These are phyloP conservation scores for Volvox reticuliferus DNA, from an alignment of 139 green algal species.

Conservation along the genomic window DNA sequence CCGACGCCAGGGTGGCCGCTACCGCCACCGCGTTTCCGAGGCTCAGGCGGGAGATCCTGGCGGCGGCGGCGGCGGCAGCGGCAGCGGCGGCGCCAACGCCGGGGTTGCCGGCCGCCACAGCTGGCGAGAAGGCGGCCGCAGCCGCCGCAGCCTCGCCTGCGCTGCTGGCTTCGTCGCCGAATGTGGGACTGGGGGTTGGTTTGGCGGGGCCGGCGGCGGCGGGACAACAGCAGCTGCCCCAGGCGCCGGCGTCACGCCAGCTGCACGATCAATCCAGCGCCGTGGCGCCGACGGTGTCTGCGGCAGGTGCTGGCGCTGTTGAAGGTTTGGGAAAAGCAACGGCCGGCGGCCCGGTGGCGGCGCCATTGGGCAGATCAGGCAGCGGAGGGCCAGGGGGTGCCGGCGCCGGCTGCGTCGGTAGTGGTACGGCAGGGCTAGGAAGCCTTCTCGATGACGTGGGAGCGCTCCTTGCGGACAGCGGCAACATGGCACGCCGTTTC, in stretches of 20 bases:
- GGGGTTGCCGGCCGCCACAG: background rate
- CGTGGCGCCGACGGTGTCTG: background rate
- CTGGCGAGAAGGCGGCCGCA: background rate
- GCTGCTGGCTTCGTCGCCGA: background rate
- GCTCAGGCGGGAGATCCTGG: constrained; percentile 29
- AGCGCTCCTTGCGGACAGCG: constrained; percentile 57
- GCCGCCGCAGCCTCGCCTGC: background rate
- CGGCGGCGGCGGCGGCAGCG: background rate
- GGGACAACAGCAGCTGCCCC: background rate
- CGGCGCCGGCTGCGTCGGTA: background rate
- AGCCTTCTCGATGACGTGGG: constrained; percentile 59
- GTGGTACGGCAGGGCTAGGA: background rate
- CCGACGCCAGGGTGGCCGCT: constrained; percentile 74
- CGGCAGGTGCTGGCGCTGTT: background rate
- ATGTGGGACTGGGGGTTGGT: background rate
- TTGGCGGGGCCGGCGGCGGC: background rate
- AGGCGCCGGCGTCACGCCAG: background rate
- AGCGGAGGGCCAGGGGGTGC: background rate
- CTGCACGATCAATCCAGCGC: background rate
- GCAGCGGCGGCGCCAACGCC: background rate
- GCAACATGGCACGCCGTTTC: background rate
- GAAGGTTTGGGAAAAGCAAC: background rate
- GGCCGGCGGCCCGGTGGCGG: background rate
- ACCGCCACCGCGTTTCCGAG: constrained; percentile 35
- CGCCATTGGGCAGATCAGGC: background rate